Percentiles rank a stretch among this genome's conserved stretches.
These are phyloP conservation scores for Eimeria falciformis DNA, from an alignment of 169 alveolate genomes.

Conservation along the genomic window DNA sequence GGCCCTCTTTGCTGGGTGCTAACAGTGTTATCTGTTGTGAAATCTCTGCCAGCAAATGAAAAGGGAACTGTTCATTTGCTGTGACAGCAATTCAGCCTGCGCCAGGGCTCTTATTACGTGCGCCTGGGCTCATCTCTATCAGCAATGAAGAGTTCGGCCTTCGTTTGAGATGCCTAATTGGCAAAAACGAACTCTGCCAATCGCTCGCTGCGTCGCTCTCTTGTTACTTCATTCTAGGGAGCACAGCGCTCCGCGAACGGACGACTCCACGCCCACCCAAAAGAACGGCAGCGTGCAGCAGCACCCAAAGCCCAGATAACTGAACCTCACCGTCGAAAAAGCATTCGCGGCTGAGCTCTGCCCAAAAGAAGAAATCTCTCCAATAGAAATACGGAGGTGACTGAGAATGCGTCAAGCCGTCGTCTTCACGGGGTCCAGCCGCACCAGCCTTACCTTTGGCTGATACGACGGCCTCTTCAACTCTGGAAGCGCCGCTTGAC, in stretches of 20 bases:
- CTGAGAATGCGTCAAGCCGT: slow-evolving; percentile 28
- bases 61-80: too few relatives aligned
- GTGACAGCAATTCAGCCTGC: too few relatives aligned
- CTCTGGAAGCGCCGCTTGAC: not conserved
- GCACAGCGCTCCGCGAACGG: slow-evolving; percentile 9
- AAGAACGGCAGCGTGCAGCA: slow-evolving; percentile 47
- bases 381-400: slow-evolving; percentile 55
- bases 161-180: too few relatives aligned
- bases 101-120: too few relatives aligned
- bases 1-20: too few relatives aligned
- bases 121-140: too few relatives aligned
- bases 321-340: slow-evolving; percentile 54
- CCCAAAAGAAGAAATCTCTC: slow-evolving; percentile 65
- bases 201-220: too few relatives aligned
- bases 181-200: too few relatives aligned
- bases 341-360: slow-evolving; percentile 52
- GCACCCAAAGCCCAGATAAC: slow-evolving; percentile 58
- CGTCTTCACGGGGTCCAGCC: not conserved
- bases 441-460: not conserved
- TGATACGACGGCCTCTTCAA: not conserved
- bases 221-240: too few relatives aligned
- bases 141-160: too few relatives aligned
- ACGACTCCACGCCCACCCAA: slow-evolving; percentile 36
- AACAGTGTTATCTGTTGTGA: too few relatives aligned
- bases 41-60: too few relatives aligned